These are phyloP conservation scores for Jamesozyma piceae DNA, from an alignment of 805 yeast species.

Conservation along the genomic window DNA sequence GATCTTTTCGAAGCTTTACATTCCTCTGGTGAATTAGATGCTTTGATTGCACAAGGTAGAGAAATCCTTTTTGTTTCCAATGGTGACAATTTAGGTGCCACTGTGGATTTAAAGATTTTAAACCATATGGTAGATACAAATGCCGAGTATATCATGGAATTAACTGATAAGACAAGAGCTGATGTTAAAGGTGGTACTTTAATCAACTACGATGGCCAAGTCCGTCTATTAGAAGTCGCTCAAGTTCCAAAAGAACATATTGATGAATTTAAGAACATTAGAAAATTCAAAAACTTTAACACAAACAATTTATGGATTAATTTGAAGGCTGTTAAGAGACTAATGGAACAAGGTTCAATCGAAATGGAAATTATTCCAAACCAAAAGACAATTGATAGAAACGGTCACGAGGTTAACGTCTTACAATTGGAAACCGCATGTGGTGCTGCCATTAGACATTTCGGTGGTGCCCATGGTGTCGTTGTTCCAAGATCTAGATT, in stretches of 20 bases:
- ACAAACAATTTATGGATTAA: conserved; percentile 97
- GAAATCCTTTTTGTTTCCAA: conserved; percentile 92
- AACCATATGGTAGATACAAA: conserved; percentile 87
- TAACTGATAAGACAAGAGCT: conserved; percentile 97
- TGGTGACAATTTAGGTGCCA: conserved; percentile 98
- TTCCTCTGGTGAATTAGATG: conserved; percentile 85
- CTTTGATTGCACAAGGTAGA: conserved; percentile 83
- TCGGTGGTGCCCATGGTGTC: conserved; percentile 91
- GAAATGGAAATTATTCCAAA: conserved; percentile 94
- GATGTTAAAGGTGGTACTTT: conserved; percentile 99
- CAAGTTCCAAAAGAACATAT: conserved; percentile 98
- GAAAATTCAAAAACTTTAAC: conserved; percentile 96
- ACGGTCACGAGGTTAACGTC: conserved; percentile 77
- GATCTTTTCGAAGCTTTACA: conserved; percentile 87
- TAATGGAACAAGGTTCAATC: conserved; percentile 74
- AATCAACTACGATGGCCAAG: conserved; percentile 90
- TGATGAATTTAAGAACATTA: conserved; percentile 95
- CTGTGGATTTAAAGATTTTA: conserved; percentile 84
- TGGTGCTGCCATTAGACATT: conserved; percentile 97
- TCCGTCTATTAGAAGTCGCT: conserved; percentile 79
- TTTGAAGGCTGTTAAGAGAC: conserved; percentile 84
- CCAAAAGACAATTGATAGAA: conserved; percentile 63
- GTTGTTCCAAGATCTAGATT: conserved; percentile 97
- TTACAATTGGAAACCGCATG: conserved; percentile 97
- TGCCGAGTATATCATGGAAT: conserved; percentile 95